Conservation (phyloP, 2,329 filamentous ascomycete genomes). For the Microsporum ferrugineum region DNA sequence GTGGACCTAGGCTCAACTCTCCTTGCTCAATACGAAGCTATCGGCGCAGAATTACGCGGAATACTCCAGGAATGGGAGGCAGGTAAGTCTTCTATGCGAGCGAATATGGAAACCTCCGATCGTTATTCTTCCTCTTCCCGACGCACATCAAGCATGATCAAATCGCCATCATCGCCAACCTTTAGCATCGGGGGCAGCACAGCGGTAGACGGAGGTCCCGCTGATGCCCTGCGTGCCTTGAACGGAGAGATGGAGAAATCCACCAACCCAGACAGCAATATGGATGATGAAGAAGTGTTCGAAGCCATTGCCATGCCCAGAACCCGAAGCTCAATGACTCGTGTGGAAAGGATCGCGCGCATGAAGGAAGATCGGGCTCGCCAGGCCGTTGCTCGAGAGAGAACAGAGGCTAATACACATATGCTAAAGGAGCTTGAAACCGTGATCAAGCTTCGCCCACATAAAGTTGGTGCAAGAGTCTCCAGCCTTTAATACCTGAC, state of each 20-base stretch:
- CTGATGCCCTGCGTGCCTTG: slow-evolving; percentile 63
- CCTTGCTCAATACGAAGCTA: slow-evolving; percentile 86
- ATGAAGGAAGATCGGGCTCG: slow-evolving; percentile 77
- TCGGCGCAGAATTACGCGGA: slow-evolving; percentile 72
- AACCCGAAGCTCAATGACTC: slow-evolving; percentile 57
- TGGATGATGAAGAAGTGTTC: slow-evolving; percentile 65
- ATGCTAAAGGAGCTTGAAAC: slow-evolving; percentile 92
- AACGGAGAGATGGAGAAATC: slow-evolving; percentile 52
- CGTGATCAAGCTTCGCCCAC: slow-evolving; percentile 56
- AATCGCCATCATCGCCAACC: slow-evolving; percentile 35
- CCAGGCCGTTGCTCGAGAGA: slow-evolving; percentile 60
- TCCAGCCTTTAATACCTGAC: background rate
- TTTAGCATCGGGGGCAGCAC: slow-evolving; percentile 37
- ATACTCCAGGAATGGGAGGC: slow-evolving; percentile 77
- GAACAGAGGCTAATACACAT: slow-evolving; percentile 67
- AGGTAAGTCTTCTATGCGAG: slow-evolving; percentile 69
- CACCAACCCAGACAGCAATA: slow-evolving; percentile 21
- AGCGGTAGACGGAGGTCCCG: slow-evolving; percentile 45
- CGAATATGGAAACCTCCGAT: slow-evolving; percentile 57
- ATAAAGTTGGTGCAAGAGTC: slow-evolving; percentile 8
- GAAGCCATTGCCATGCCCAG: slow-evolving; percentile 75
- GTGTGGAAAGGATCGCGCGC: slow-evolving; percentile 77
- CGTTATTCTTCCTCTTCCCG: slow-evolving; percentile 17
- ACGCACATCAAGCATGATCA: slow-evolving; percentile 35
- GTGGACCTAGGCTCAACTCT: slow-evolving; percentile 67